phyloP scores from a whole-genome alignment of 768 basidiomycete species.

The Mrakia frigida region DNA sequence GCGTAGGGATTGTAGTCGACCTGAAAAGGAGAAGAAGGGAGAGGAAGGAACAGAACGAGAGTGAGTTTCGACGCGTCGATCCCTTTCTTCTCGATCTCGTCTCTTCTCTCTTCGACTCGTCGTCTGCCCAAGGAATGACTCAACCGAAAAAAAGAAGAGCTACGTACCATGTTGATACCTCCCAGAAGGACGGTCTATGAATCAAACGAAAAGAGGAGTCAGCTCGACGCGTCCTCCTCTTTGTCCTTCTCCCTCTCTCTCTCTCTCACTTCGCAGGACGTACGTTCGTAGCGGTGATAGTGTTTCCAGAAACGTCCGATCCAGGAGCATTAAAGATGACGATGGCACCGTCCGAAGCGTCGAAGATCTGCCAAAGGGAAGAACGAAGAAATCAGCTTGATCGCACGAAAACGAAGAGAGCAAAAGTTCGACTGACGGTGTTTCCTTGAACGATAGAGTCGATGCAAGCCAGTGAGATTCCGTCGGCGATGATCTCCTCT shows the following conservation, averaged over 20 bases:
- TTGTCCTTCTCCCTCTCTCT: not conserved
- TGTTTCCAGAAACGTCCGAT: not conserved
- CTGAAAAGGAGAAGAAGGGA: not conserved
- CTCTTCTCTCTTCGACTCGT: too few relatives aligned
- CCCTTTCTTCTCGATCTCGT: not conserved
- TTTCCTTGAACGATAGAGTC: not conserved
- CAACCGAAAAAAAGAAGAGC: not conserved
- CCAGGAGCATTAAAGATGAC: constrained; percentile 6
- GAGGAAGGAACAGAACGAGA: not conserved
- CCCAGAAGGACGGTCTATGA: not conserved
- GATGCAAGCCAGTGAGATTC: constrained; percentile 10
- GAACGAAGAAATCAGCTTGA: not conserved
- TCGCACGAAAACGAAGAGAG: not conserved
- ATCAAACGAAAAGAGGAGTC: not conserved
- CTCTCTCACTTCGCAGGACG: not conserved
- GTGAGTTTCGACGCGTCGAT: not conserved
- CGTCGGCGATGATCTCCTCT: constrained; percentile 11
- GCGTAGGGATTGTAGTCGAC: not conserved
- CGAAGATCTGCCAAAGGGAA: not conserved
- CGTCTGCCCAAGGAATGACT: too few relatives aligned
- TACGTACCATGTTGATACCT: constrained; percentile 15
- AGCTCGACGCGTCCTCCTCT: not conserved
- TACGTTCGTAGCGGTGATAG: not conserved
- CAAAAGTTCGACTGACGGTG: not conserved
- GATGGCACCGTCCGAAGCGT: constrained; percentile 15